These are phyloP conservation scores for Pseudozyma hubeiensis DNA, from an alignment of 1,284 basidiomycete species.

Conservation along the genomic window DNA sequence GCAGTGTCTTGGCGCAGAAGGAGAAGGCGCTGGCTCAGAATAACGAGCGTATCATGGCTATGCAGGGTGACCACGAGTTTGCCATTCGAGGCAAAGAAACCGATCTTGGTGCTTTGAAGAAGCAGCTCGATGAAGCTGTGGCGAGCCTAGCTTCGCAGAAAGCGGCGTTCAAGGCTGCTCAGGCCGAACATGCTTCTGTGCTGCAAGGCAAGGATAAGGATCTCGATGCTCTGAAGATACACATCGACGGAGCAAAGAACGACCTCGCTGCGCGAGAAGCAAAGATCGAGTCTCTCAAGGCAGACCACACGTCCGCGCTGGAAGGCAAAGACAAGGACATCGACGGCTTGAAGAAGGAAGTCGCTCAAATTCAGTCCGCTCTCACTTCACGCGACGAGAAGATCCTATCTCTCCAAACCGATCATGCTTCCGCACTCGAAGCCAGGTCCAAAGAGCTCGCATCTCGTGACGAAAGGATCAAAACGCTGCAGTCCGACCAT, in stretches of 20 bases:
- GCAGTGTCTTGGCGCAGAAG: slow-evolving; percentile 1
- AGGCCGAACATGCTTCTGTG: slow-evolving; percentile 12
- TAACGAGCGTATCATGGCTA: slow-evolving; percentile 15
- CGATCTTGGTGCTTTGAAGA: slow-evolving; percentile 4
- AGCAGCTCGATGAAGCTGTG: background rate
- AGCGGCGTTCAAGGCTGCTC: slow-evolving; percentile 10
- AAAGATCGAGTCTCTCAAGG: slow-evolving; percentile 2
- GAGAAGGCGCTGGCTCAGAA: slow-evolving; percentile 3
- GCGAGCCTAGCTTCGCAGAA: slow-evolving; percentile 5
- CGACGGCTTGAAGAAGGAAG: background rate
- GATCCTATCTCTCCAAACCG: slow-evolving; percentile 7
- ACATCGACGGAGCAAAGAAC: background rate
- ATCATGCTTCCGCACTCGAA: slow-evolving; percentile 22
- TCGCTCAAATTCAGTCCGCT: background rate
- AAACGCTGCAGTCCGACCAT: no score
- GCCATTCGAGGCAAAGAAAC: slow-evolving; percentile 2
- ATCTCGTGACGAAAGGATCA: no score
- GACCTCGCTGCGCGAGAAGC: slow-evolving; percentile 4
- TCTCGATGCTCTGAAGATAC: slow-evolving; percentile 9
- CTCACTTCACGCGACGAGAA: slow-evolving; percentile 9
- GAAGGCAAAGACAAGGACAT: slow-evolving; percentile 3
- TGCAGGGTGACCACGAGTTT: slow-evolving; percentile 7
- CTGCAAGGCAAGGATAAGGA: slow-evolving; percentile 15
- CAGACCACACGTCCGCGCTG: slow-evolving; percentile 4
- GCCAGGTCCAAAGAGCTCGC: slow-evolving; percentile 13